Conservation (phyloP, 805 yeast genomes). For the Candida argentea region DNA sequence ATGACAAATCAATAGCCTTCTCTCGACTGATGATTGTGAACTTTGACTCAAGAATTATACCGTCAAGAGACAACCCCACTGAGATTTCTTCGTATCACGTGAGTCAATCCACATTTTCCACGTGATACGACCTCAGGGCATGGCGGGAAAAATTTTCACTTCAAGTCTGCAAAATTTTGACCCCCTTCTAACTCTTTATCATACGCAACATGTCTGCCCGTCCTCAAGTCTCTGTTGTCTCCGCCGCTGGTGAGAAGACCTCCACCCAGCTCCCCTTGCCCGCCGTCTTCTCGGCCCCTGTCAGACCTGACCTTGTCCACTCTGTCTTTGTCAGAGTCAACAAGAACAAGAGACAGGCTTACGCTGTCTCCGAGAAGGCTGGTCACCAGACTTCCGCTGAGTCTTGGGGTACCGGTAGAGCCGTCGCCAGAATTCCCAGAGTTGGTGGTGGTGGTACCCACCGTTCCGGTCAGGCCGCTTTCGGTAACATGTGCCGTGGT, state of each 20-base stretch:
- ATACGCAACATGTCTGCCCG: constrained; percentile 44
- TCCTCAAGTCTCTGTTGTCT: constrained; percentile 95
- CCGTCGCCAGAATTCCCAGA: constrained; percentile 99
- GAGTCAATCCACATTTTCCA: no score
- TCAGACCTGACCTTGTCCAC: constrained; percentile 99
- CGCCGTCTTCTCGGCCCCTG: constrained; percentile 99
- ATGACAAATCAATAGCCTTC: no score
- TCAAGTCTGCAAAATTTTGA: constrained; percentile 5
- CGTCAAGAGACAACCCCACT: no score
- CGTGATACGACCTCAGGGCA: no score
- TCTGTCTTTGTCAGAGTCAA: constrained; percentile 95
- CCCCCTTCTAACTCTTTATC: constrained; percentile 14
- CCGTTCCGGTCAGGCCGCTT: constrained; percentile 99
- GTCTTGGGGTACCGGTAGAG: constrained; percentile 99
- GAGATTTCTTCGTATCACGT: no score
- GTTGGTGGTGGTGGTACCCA: constrained; percentile 99
- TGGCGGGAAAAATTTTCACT: constrained; percentile 10
- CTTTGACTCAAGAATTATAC: no score
- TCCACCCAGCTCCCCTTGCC: constrained; percentile 84
- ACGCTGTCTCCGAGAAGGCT: constrained; percentile 98
- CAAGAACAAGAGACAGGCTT: constrained; percentile 99
- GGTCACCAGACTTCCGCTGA: constrained; percentile 99
- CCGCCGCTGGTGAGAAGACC: constrained; percentile 81
- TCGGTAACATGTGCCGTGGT: constrained; percentile 99
- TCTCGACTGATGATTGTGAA: no score